Conservation (phyloP, 768 basidiomycete species). For the Ephemerocybe angulata region DNA sequence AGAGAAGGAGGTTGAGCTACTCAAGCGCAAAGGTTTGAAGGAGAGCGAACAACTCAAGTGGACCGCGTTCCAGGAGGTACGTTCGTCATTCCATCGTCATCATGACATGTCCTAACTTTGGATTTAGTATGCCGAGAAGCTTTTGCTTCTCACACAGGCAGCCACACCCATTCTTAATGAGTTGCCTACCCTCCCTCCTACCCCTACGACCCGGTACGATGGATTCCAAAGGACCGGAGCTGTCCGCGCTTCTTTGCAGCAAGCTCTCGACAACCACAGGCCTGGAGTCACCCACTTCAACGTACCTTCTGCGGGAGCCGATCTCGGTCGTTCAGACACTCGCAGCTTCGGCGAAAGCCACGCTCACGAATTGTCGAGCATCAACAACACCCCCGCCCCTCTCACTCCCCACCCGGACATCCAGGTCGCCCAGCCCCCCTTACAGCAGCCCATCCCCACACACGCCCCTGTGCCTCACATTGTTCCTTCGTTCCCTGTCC, state of each 20-base stretch:
- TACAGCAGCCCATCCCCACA: slow-evolving; percentile 18
- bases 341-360: slow-evolving; percentile 85
- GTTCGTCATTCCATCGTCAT: slow-evolving; percentile 7
- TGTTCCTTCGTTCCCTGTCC: slow-evolving; percentile 12
- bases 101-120: slow-evolving; percentile 1
- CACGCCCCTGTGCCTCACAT: slow-evolving; percentile 16
- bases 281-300: slow-evolving; percentile 50
- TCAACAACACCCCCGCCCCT: slow-evolving; percentile 32
- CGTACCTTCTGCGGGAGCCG: slow-evolving; percentile 46
- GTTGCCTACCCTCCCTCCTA: slow-evolving; percentile 68
- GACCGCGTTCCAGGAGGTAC: slow-evolving; percentile 78
- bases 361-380: slow-evolving; percentile 63
- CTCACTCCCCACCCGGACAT: slow-evolving; percentile 13
- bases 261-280: slow-evolving; percentile 74
- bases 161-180: slow-evolving; percentile 57
- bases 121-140: slow-evolving; percentile 74
- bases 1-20: slow-evolving; percentile 68
- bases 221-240: slow-evolving; percentile 63
- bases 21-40: slow-evolving; percentile 71
- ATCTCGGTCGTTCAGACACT: slow-evolving; percentile 68
- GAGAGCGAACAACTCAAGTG: slow-evolving; percentile 78
- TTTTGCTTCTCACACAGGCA: slow-evolving; percentile 70
- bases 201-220: slow-evolving; percentile 49
- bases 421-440: not conserved
- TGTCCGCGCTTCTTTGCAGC: slow-evolving; percentile 70